Evolutionary conservation across 1,139 yeast genomes (phyloP).

Genomic region (Candida smagusa): DNA sequence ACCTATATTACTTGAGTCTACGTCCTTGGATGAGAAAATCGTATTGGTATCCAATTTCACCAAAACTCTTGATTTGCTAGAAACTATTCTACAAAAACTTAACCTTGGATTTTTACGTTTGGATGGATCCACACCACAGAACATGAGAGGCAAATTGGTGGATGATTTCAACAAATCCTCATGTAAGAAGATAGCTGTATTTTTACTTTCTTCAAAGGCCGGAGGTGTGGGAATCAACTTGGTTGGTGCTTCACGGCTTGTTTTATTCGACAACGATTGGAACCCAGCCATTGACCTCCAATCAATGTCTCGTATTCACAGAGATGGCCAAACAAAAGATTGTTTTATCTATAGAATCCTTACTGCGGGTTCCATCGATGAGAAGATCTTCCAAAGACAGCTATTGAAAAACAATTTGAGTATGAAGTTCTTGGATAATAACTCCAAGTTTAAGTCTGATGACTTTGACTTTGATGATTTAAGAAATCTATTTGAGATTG

Average conservation of each 20-base stretch:
- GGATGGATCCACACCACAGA: slow-evolving; percentile 81
- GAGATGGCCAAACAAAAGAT: slow-evolving; percentile 85
- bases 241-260: slow-evolving; percentile 83
- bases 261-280: slow-evolving; percentile 90
- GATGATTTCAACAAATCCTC: slow-evolving; percentile 59
- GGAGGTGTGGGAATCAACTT: slow-evolving; percentile 94
- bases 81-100: slow-evolving; percentile 49
- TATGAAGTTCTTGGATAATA: slow-evolving; percentile 67
- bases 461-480: slow-evolving; percentile 64
- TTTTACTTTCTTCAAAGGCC: slow-evolving; percentile 81
- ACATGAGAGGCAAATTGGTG: slow-evolving; percentile 63
- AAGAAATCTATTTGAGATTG: slow-evolving; percentile 68
- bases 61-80: slow-evolving; percentile 77
- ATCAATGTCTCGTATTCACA: slow-evolving; percentile 92
- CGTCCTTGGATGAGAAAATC: slow-evolving; percentile 58
- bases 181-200: slow-evolving; percentile 50
- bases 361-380: slow-evolving; percentile 90
- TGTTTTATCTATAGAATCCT: slow-evolving; percentile 81
- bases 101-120: slow-evolving; percentile 57
- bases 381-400: slow-evolving; percentile 92
- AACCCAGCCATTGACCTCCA: slow-evolving; percentile 91
- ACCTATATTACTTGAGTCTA: slow-evolving; percentile 50
- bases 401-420: slow-evolving; percentile 79
- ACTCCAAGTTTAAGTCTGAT: slow-evolving; percentile 27
- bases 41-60: slow-evolving; percentile 90